Base-by-base conservation (phyloP, 371 early-diverging fungal genomes). In the Apophysomyces elegans region DNA sequence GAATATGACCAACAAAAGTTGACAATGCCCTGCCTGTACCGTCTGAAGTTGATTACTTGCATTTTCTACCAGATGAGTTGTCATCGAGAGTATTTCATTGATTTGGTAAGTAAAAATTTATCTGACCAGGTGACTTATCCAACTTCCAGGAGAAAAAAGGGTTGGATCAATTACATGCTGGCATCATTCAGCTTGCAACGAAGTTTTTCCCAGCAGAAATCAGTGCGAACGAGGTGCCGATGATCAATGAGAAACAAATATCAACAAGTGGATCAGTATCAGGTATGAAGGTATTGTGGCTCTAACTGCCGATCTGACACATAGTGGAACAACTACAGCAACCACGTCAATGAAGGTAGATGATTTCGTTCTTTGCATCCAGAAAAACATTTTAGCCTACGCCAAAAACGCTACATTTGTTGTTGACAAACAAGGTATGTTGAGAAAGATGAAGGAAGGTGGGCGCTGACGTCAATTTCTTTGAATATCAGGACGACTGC, bases 41-140 rank as follows among this genome's bases (percentile, higher is more conserved):
- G 86, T 58, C 65, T 81, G 13, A 78, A 85, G 65, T 74, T 80
- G 5, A 65, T 69, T 5, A 77, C 78, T 14, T 66, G 67, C 0
- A 41, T 88, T 32, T 65, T 88, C 37, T 75, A 77, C 37, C 80
- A 76, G 56, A 63, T 87, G 50, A 85, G 79, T 4, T 66, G 62
- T 35, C 69, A 72, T 13, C 39, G 64, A 16, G 64, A 60, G 11
- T 62, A 78, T 50, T 63, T 76, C 37, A 72, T 74, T 13, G 57
- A 67, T 7, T 7, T 50, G 54, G 54, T 50, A 50, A 5, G 54
- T 21, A 39, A 46, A 56, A n/a, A 47, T 21, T n/a, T 54, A 9
- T 26, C 37, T 26, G 2, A 18, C 47, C 12, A 62, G 67, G 35
- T 14, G 12, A 14, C 37, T 47, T 14, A 32, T 36, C 21, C 36